Evolutionary conservation across 1,284 basidiomycete species (phyloP).

Genomic region (Termitomyces sp.): DNA sequence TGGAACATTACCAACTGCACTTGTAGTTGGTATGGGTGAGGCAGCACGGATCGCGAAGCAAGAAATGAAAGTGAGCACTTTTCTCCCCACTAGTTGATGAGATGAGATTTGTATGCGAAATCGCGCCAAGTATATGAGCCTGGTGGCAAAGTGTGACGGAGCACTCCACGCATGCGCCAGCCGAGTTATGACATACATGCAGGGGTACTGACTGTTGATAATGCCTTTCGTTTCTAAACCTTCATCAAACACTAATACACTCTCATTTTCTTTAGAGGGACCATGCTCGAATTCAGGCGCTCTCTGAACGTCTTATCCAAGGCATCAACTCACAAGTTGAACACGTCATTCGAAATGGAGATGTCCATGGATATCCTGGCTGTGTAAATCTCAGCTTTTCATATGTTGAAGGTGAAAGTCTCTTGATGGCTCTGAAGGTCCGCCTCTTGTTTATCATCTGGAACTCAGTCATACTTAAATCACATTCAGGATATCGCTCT

Average conservation of each 20-base stretch:
- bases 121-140: constrained; percentile 13
- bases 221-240: constrained; percentile 15
- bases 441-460: constrained; percentile 23
- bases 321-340: constrained; percentile 83
- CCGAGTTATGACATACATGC: constrained; percentile 67
- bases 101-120: constrained; percentile 51
- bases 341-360: constrained; percentile 92
- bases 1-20: constrained; percentile 87
- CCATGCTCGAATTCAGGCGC: constrained; percentile 68
- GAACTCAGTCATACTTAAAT: constrained; percentile 9
- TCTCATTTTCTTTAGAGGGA: constrained; percentile 58
- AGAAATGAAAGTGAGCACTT: constrained; percentile 81
- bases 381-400: constrained; percentile 96
- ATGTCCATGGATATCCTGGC: constrained; percentile 82
- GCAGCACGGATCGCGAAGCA: constrained; percentile 87
- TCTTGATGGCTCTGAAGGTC: constrained; percentile 98
- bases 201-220: constrained; percentile 77
- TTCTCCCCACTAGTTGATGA: constrained; percentile 23
- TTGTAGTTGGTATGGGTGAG: constrained; percentile 93
- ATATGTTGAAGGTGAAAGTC: constrained; percentile 96
- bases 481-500: constrained; percentile 81
- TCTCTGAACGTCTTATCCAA: constrained; percentile 81
- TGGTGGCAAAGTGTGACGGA: constrained; percentile 14
- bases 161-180: constrained; percentile 31
- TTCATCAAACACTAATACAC: constrained; percentile 17